A percentile compares a stretch with the other conserved stretches of the same genome.
phyloP scores from a whole-genome alignment of 176 grass and related monocot genomes.

The Aechmea fasciata region DNA sequence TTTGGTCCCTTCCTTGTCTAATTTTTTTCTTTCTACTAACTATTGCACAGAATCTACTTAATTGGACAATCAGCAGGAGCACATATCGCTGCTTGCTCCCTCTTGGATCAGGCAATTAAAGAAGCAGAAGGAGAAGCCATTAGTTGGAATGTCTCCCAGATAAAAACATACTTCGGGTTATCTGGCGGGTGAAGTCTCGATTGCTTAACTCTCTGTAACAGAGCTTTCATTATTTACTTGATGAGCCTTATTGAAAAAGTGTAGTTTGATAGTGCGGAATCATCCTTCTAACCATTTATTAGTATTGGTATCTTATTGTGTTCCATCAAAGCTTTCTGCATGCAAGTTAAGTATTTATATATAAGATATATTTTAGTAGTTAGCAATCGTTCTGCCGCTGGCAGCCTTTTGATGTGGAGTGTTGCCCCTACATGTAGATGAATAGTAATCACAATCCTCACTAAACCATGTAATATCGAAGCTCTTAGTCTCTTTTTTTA shows the following conservation, averaged over 20 bases:
- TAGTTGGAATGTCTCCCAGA: conserved; percentile 81
- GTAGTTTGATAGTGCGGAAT: too few species aligned
- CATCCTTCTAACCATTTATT: too few species aligned
- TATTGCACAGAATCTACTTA: conserved; percentile 61
- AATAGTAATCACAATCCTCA: background rate
- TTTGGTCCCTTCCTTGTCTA: too few species aligned
- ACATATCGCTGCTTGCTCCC: conserved; percentile 79
- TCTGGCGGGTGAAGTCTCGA: conserved; percentile 66
- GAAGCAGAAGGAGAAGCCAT: conserved; percentile 53
- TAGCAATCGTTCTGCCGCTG: too few species aligned
- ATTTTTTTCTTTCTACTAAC: background rate
- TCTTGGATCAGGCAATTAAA: conserved; percentile 61
- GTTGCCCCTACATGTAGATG: background rate
- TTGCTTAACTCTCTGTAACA: conserved; percentile 1
- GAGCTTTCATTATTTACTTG: background rate
- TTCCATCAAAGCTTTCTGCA: background rate
- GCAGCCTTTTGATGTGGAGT: background rate
- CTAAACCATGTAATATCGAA: background rate
- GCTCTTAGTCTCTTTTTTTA: too few species aligned
- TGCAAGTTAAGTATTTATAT: background rate
- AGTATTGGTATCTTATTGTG: background rate
- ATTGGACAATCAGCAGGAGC: conserved; percentile 98
- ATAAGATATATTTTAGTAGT: background rate
- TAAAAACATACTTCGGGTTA: conserved; percentile 90
- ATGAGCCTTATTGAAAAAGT: background rate